phyloP scores from a whole-genome alignment of 495 filamentous ascomycete species.

The Clohesyomyces aquaticus region DNA sequence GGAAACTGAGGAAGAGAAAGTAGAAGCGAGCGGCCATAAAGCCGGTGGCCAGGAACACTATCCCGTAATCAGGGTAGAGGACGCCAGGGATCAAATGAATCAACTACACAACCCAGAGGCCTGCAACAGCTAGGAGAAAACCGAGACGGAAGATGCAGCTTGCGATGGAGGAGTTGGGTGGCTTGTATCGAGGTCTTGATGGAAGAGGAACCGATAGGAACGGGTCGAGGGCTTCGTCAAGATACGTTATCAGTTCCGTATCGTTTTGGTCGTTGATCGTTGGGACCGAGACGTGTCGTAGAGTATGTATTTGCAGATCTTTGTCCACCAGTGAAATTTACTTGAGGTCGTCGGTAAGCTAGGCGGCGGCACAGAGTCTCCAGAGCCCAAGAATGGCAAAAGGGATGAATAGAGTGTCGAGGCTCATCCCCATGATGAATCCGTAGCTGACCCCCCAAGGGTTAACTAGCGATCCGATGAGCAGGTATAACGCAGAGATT shows the following conservation, averaged over 20 bases:
- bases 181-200: too few species aligned
- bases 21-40: not conserved
- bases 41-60: not conserved
- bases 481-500: not conserved
- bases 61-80: too few species aligned
- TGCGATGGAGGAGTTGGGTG: too few species aligned
- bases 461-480: conserved; percentile 2
- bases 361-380: not conserved
- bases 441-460: not conserved
- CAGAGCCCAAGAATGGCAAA: not conserved
- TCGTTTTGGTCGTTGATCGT: not conserved
- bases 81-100: too few species aligned
- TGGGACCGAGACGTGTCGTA: too few species aligned
- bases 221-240: too few species aligned
- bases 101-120: too few species aligned
- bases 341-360: not conserved
- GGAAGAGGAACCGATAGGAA: too few species aligned
- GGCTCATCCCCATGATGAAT: not conserved
- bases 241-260: too few species aligned
- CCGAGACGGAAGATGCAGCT: too few species aligned
- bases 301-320: not conserved
- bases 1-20: not conserved
- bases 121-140: too few species aligned
- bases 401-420: not conserved
- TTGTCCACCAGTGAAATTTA: not conserved